Conservation (phyloP, 2,329 filamentous ascomycete genomes). For the Botrytis sinoallii region DNA sequence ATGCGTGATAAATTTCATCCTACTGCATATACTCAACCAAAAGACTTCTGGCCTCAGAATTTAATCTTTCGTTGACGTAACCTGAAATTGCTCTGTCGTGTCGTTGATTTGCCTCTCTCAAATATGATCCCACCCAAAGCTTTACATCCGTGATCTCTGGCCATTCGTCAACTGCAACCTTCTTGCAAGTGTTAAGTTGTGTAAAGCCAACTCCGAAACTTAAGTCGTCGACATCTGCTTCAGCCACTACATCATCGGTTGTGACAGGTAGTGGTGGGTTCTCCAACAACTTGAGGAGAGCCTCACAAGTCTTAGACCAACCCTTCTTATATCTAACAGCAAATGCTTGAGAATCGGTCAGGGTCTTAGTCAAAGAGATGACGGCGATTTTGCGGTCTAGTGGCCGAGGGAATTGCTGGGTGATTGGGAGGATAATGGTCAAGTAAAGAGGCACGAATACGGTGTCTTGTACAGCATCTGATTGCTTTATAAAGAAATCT, state of each 20-base stretch:
- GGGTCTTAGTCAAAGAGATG: slow-evolving; percentile 86
- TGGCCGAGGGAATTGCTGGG: slow-evolving; percentile 81
- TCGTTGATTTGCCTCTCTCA: slow-evolving; percentile 73
- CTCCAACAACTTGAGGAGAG: slow-evolving; percentile 82
- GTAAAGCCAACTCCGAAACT: slow-evolving; percentile 95
- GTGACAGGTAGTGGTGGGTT: slow-evolving; percentile 71
- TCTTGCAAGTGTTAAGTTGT: slow-evolving; percentile 84
- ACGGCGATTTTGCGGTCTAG: slow-evolving; percentile 92
- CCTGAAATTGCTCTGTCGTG: slow-evolving; percentile 67
- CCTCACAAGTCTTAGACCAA: slow-evolving; percentile 86
- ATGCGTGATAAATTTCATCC: slow-evolving; percentile 7
- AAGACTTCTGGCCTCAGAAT: slow-evolving; percentile 52
- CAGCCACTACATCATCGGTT: slow-evolving; percentile 74
- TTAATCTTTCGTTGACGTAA: slow-evolving; percentile 70
- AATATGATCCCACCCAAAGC: slow-evolving; percentile 63
- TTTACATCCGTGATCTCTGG: slow-evolving; percentile 78
- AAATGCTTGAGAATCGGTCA: slow-evolving; percentile 83
- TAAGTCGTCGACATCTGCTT: slow-evolving; percentile 91
- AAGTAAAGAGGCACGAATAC: slow-evolving; percentile 86
- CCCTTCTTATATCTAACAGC: slow-evolving; percentile 79
- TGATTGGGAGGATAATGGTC: slow-evolving; percentile 80
- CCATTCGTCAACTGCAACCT: slow-evolving; percentile 72
- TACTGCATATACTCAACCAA: slow-evolving; percentile 47
- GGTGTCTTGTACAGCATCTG: slow-evolving; percentile 75
- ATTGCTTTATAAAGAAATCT: slow-evolving; percentile 84